Evolutionary conservation across 2,329 filamentous ascomycete genomes (phyloP).

Genomic region (Venturia pyrina): DNA sequence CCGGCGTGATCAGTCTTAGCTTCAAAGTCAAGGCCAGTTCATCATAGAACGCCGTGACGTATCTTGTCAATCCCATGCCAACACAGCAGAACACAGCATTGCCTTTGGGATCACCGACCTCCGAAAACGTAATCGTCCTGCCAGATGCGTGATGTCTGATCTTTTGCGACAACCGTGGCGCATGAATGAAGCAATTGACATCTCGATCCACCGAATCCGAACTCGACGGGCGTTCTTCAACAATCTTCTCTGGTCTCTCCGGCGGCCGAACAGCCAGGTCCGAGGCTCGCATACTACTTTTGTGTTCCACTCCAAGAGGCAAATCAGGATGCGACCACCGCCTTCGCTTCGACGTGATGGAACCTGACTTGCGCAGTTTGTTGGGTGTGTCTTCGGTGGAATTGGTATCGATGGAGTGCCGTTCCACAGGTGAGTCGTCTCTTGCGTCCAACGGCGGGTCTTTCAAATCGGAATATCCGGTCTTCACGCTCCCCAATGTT

Average conservation of each 20-base stretch:
- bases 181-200: constrained; percentile 58
- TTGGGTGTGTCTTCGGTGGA: neutral
- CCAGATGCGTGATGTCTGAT: constrained; percentile 79
- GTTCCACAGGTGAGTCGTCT: constrained; percentile 16
- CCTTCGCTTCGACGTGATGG: constrained; percentile 23
- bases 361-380: neutral
- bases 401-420: neutral
- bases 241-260: constrained; percentile 13
- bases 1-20: constrained; percentile 82
- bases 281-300: constrained; percentile 20
- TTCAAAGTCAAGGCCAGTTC: constrained; percentile 84
- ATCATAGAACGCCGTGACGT: constrained; percentile 94
- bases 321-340: constrained; percentile 31
- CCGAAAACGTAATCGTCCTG: constrained; percentile 85
- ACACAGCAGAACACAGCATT: constrained; percentile 94
- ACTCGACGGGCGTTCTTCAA: constrained; percentile 52
- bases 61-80: constrained; percentile 93
- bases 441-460: constrained; percentile 8
- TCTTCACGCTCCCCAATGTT: neutral
- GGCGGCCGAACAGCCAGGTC: constrained; percentile 20
- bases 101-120: constrained; percentile 86
- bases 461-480: neutral
- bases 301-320: constrained; percentile 28
- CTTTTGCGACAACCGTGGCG: constrained; percentile 76
- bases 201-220: constrained; percentile 82